Percentiles rank a stretch among this genome's conserved stretches.
Evolutionary conservation across 257 asterid genomes (phyloP).

Genomic region (Nicotiana noctiflora): DNA sequence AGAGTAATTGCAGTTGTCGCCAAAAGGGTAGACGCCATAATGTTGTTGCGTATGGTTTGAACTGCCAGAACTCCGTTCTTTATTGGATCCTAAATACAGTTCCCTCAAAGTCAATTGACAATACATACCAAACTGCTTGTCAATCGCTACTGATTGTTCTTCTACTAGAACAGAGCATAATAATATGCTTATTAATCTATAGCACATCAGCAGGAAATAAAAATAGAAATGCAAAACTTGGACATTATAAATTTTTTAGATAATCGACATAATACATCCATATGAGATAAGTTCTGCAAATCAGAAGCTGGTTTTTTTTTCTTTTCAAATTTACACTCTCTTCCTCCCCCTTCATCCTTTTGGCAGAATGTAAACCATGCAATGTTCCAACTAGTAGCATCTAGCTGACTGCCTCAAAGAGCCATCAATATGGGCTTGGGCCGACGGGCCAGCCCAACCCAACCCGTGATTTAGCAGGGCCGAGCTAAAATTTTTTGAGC

Average conservation of each 20-base stretch:
- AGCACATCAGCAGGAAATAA: background rate
- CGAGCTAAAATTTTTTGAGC: too few species aligned
- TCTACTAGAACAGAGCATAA: background rate
- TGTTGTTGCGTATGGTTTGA: constrained; percentile 84
- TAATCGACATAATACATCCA: background rate
- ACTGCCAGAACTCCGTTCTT: constrained; percentile 77
- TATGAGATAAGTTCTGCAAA: background rate
- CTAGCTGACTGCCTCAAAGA: background rate
- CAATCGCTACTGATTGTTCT: background rate
- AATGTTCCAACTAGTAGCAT: background rate
- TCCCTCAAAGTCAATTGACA: constrained; percentile 1
- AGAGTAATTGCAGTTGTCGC: constrained; percentile 83
- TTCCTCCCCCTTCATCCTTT: background rate
- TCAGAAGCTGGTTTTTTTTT: background rate
- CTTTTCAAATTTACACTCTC: background rate
- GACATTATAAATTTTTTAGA: background rate
- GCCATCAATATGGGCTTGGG: too few species aligned
- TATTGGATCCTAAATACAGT: constrained; percentile 55
- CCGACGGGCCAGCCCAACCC: too few species aligned
- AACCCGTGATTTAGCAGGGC: too few species aligned
- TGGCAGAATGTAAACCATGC: background rate
- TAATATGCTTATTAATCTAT: background rate
- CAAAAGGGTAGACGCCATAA: constrained; percentile 89
- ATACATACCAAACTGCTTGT: background rate
- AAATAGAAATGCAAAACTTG: background rate